Evolutionary conservation across 1,284 basidiomycete genomes (phyloP), one percentile per base, ranked within the genome.

Genomic region (Boletus sp.): DNA sequence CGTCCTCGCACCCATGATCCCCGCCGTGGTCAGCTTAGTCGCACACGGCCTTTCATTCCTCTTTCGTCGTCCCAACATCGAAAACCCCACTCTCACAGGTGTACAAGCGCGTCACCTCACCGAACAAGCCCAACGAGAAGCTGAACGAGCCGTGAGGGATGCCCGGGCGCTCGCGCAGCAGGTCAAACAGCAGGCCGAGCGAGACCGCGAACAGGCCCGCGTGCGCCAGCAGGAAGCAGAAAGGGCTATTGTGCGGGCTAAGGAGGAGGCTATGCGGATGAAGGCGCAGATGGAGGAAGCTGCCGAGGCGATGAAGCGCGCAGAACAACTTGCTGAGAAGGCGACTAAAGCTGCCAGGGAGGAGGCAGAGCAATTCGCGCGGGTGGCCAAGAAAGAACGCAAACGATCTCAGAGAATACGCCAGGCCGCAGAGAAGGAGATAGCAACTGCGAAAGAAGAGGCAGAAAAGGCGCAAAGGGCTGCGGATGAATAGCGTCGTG

Each of bases 91-190:
- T 17, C 1, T 70, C 7, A 37, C 19, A 1, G 60, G 59, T 0
- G 73, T 71, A 23, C 2, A 63, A 23, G 65, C 58, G 8, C 69
- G 59, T 2, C 62, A 61, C 1, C 6, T 13, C 0, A 71, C 72
- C 5, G 68, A 73, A 43, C 6, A 11, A 6, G 58, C 58, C 10
- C 55, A 25, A 21, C 13, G 21, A 25, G 9, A 7, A 4, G 48
- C 58, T 2, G 55, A 59, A 4, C 8, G 44, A 3, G 8, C 47
- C 13, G 58, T 48, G 11, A 3, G 14, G 11, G 21, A 17, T 16
- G 47, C 55, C 7, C 21, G 23, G 25, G 33, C 40, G 2, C 47
- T 43, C 21, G 55, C 55, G 8, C 3, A 30, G 6, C n/a, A 43
- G 38, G 30, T 58, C 47, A 21, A 59, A 17, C 14, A 27, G 6